Base-by-base conservation (phyloP, 140 eudicot species). In the Ambrosia hybrid region DNA sequence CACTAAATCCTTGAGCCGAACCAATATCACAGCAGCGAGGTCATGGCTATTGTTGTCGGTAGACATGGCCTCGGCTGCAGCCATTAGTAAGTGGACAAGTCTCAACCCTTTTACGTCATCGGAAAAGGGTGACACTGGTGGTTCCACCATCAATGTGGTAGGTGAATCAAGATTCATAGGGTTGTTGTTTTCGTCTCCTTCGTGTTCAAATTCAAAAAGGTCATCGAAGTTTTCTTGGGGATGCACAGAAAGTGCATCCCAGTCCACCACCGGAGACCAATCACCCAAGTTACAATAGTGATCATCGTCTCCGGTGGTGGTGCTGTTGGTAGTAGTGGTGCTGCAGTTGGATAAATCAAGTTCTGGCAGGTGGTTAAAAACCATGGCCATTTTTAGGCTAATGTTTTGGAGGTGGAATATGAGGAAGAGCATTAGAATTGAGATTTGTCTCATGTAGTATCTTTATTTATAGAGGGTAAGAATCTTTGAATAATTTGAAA, bases 1-100 rank as follows among this genome's bases (percentile, higher is more conserved):
- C 77, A 79, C 93, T 60, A 89, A 80, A 49, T 85, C 93, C 81
- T 83, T 89, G 96, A 89, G 96, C 96, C 94, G 96, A 87, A 87
- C 85, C 96, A 89, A 85, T 89, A 89, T 84, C 94, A 89, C 96
- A 11, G 81, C 56, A 72, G 96, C 94, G 85, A 89, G 53, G 34
- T 87, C 94, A 41, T 84, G 85, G 84, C 76, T 74, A 72, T 70
- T 78, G 75, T 76, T 84, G 3, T 67, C 77, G 2, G 76, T 83
- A 0, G 84, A 51, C 59, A 89, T 71, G 8, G 96, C 91, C 81
- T 89, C 96, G 1, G 96, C 96, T 0, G 94, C 94, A 1, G 94
- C 96, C 91, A 81, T 87, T 68, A 89, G 67, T 4, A 89, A 79
- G 67, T 89, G 96, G 68, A 89, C 81, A 2, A 87, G 75, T 76